These are phyloP conservation scores for Trypanosomatidae sp. DNA, from an alignment of 208 protist species.

Conservation along the genomic window DNA sequence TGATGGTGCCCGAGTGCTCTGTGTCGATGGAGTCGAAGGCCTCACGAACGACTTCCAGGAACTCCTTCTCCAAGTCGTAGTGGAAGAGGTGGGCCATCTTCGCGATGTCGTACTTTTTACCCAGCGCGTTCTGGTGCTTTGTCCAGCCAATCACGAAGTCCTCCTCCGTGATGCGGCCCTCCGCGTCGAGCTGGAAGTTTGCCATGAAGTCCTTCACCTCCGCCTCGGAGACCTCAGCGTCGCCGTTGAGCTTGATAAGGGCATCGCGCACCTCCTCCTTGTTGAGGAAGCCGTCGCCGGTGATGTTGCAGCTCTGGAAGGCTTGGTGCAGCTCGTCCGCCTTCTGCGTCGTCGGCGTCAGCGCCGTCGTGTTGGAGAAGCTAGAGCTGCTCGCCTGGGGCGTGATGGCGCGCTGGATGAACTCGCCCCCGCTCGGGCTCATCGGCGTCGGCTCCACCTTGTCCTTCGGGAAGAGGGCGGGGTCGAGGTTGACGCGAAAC, in stretches of 20 bases:
- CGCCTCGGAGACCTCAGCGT: constrained; percentile 59
- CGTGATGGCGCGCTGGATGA: constrained; percentile 66
- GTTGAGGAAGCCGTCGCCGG: constrained; percentile 76
- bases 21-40: constrained; percentile 86
- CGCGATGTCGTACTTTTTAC: constrained; percentile 77
- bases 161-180: constrained; percentile 85
- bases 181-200: constrained; percentile 72
- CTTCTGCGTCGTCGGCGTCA: too few relatives aligned
- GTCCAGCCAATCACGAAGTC: constrained; percentile 87
- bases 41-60: constrained; percentile 64
- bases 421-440: constrained; percentile 44
- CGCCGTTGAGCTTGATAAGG: constrained; percentile 89
- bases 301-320: constrained; percentile 80
- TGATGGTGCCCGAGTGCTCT: constrained; percentile 80
- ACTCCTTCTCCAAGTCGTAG: constrained; percentile 85
- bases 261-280: constrained; percentile 83
- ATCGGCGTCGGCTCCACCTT: constrained; percentile 25
- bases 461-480: constrained; percentile 59
- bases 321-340: constrained; percentile 65
- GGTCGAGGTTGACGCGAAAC: constrained; percentile 80
- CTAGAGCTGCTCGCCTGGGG: too few relatives aligned
- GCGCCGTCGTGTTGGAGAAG: too few relatives aligned
- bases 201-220: constrained; percentile 81
- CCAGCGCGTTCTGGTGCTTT: constrained; percentile 70
- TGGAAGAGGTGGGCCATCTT: constrained; percentile 84